phyloP scores from a whole-genome alignment of 208 protist genomes.

The Histomonas meleagridis region DNA sequence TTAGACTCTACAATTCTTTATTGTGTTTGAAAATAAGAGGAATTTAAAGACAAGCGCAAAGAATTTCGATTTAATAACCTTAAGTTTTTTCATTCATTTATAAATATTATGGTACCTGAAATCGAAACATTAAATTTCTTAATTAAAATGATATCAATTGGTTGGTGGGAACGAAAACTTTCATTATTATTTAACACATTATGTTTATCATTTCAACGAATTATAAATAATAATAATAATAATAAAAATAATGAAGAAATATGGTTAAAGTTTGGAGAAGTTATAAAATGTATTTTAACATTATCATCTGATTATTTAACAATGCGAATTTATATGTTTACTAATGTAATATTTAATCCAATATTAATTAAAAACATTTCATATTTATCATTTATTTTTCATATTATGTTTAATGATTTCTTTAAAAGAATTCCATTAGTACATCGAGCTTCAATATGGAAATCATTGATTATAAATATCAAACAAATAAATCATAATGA shows the following conservation, averaged over 20 bases:
- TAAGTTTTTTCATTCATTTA: too few species aligned
- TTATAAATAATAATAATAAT: not conserved
- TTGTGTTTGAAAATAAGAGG: too few species aligned
- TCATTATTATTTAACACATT: not conserved
- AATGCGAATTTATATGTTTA: not conserved
- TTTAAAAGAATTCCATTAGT: not conserved
- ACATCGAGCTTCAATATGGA: not conserved
- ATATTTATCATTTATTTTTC: not conserved
- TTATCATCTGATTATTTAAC: not conserved
- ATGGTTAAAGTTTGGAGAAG: not conserved
- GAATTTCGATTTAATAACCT: too few species aligned
- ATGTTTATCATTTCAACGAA: not conserved
- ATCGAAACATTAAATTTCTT: not conserved
- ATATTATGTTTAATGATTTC: not conserved
- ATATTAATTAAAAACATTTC: not conserved
- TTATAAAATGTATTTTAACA: not conserved
- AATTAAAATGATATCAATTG: not conserved
- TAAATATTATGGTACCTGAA: not conserved
- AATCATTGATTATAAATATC: not conserved
- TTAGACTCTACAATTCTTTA: too few species aligned
- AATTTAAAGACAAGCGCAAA: too few species aligned
- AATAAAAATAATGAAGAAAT: too few species aligned
- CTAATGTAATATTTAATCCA: not conserved
- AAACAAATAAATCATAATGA: not conserved
- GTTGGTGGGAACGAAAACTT: not conserved